Evolutionary conservation across 2,329 filamentous ascomycete species (phyloP), one percentile per base, ranked within the genome.

Genomic region (Scedosporium minutisporum): DNA sequence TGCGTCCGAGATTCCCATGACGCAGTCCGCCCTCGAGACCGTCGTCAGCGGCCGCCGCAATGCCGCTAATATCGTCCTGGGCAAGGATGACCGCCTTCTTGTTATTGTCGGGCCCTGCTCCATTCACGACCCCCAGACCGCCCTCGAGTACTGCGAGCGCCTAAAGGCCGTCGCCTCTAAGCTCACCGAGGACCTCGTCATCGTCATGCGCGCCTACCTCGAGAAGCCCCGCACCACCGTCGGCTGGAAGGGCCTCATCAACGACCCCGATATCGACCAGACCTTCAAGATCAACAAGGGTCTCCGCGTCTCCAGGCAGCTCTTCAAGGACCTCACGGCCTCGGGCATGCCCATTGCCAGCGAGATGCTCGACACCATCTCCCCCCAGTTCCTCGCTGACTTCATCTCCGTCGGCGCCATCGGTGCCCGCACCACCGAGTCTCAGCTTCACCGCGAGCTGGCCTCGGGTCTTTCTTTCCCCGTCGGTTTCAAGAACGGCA

Each of bases 251-350:
- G 95, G 95, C 59, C 80, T 99, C 69, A 96, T 99, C 80, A 97
- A 99, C 75, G 95, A 99, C 77, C 95, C 95, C 1, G 93, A 97
- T 72, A 96, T 99, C 72, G 93, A 97, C 76, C 93, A 96, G 75
- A 95, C 89, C 76, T 97, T 96, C 88, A 87, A 97, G 78, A 97
- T 99, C 80, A 97, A 97, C 83, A 97, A 97, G 82, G 95, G 95
- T 21, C 78, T 99, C 71, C 87, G 90, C 60, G 81, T 92, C 62
- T 90, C 91, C 63, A 85, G 95, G 68, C 88, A 97, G 76, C 83
- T 99, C 73, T 97, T 97, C 76, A 88, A 96, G 66, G 92, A 97
- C 74, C 80, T 99, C 68, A 97, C 93, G 0, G 82, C 85, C 74
- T 89, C 87, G 78, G 95, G 95, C 71, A 96, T 99, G 90, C 95